These are phyloP conservation scores for Corynascus novoguineensis DNA, from an alignment of 495 filamentous ascomycete genomes.

Conservation along the genomic window DNA sequence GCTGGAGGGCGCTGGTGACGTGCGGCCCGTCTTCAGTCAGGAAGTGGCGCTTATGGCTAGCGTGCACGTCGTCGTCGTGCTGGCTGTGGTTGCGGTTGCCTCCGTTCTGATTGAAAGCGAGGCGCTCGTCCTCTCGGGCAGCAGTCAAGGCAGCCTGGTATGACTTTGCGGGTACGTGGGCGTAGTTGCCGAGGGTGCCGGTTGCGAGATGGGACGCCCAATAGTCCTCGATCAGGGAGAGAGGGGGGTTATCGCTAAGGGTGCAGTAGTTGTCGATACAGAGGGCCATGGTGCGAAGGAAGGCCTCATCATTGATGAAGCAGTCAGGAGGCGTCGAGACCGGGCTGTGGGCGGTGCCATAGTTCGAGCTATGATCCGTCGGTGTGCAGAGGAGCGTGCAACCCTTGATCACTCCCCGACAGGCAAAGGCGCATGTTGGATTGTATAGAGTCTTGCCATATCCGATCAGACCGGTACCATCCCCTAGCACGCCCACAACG, in stretches of 20 bases:
- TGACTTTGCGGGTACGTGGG: conserved; percentile 8
- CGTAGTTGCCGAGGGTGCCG: conserved; percentile 18
- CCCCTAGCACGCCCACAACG: conserved; percentile 7
- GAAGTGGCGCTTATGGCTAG: not conserved
- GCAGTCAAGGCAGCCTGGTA: conserved; percentile 15
- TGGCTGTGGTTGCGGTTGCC: conserved; percentile 2
- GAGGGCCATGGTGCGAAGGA: conserved; percentile 18
- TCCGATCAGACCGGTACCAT: conserved; percentile 19
- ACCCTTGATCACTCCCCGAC: conserved; percentile 15
- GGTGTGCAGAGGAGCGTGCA: conserved; percentile 18
- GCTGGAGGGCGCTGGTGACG: conserved; percentile 14
- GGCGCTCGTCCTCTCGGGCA: conserved; percentile 5
- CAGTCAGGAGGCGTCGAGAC: conserved; percentile 18
- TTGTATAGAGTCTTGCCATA: conserved; percentile 19
- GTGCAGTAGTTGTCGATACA: conserved; percentile 24
- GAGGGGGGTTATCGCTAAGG: conserved; percentile 12
- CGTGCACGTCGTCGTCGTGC: not conserved
- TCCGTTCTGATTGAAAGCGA: not conserved
- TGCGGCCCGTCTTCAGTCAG: conserved; percentile 7
- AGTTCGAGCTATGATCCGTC: conserved; percentile 7
- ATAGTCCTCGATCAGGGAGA: conserved; percentile 18
- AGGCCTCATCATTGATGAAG: conserved; percentile 15
- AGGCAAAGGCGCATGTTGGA: conserved; percentile 21
- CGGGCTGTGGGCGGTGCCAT: conserved; percentile 20
- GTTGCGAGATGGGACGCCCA: conserved; percentile 22